These are phyloP conservation scores for Cylindrotheca closterium DNA, from an alignment of 108 stramenopile genomes.

Conservation along the genomic window DNA sequence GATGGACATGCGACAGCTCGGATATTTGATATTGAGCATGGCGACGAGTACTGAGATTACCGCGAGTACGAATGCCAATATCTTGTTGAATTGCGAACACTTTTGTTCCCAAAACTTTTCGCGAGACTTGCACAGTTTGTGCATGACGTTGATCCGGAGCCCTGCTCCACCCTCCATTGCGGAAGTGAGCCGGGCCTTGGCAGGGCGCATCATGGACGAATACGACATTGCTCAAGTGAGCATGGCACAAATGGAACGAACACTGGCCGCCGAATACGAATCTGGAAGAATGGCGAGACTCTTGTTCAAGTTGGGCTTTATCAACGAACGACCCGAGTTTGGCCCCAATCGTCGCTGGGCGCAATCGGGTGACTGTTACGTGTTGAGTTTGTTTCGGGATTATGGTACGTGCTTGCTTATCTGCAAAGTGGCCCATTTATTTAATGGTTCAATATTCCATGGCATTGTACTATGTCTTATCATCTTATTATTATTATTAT, in stretches of 20 bases:
- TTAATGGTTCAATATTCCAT: neutral
- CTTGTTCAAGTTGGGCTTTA: conserved; percentile 83
- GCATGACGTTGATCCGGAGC: conserved; percentile 61
- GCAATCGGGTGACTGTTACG: conserved; percentile 89
- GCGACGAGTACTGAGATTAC: conserved; percentile 75
- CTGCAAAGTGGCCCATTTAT: neutral
- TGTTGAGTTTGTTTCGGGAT: conserved; percentile 91
- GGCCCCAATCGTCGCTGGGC: conserved; percentile 82
- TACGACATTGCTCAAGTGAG: conserved; percentile 48
- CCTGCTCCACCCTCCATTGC: conserved; percentile 51
- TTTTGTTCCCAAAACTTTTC: conserved; percentile 80
- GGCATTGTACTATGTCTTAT: neutral
- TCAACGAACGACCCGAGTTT: conserved; percentile 94
- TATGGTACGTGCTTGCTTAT: conserved; percentile 45
- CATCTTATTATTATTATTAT: neutral
- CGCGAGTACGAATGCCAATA: conserved; percentile 27
- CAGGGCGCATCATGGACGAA: conserved; percentile 64
- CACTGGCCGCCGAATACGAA: conserved; percentile 84
- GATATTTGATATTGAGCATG: conserved; percentile 80
- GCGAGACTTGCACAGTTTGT: conserved; percentile 67
- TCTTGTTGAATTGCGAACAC: conserved; percentile 39
- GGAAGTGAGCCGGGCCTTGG: conserved; percentile 53
- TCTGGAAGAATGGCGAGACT: conserved; percentile 82
- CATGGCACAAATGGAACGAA: conserved; percentile 49
- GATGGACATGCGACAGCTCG: conserved; percentile 82